phyloP scores from a whole-genome alignment of 2,329 filamentous ascomycete genomes.

The Periconia macrospinosa region DNA sequence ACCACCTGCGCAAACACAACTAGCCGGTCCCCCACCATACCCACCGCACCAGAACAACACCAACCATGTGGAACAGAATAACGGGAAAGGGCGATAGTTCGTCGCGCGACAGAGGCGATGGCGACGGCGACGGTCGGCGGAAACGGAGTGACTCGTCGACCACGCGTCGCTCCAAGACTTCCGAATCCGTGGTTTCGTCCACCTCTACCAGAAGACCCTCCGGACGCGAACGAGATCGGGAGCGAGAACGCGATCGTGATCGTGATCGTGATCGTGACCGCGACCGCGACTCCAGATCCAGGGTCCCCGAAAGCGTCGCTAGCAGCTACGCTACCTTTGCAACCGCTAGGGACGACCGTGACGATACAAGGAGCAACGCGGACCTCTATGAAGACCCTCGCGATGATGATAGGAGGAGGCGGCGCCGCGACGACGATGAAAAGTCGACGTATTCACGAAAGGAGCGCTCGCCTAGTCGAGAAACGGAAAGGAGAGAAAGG shows the following conservation, averaged over 20 bases:
- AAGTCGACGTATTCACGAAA: conserved; percentile 32
- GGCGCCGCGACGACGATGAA: conserved; percentile 26
- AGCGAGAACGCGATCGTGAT: no score
- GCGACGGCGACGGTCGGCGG: conserved; percentile 23
- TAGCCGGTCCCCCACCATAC: not conserved
- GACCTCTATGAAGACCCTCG: conserved; percentile 36
- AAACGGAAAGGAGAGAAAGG: conserved; percentile 32
- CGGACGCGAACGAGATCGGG: conserved; percentile 9
- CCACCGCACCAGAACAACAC: not conserved
- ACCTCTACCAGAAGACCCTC: conserved; percentile 37
- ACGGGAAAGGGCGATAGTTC: conserved; percentile 41
- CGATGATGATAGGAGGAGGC: conserved; percentile 30
- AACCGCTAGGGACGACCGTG: conserved; percentile 36
- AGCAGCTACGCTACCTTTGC: conserved; percentile 41
- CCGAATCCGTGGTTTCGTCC: conserved; percentile 38
- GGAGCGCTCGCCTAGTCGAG: conserved; percentile 32
- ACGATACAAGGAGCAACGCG: conserved; percentile 32
- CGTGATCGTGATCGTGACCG: not conserved
- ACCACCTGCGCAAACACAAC: conserved; percentile 1
- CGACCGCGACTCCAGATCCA: conserved; percentile 9
- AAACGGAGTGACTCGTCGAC: conserved; percentile 26
- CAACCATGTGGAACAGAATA: conserved; percentile 43
- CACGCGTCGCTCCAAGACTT: conserved; percentile 27
- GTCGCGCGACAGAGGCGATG: conserved; percentile 35
- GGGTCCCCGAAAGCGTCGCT: conserved; percentile 35